A percentile compares a stretch with the other conserved stretches of the same genome.
Conservation (phyloP, 371 early-diverging fungal species). For the Chytridiales sp. region DNA sequence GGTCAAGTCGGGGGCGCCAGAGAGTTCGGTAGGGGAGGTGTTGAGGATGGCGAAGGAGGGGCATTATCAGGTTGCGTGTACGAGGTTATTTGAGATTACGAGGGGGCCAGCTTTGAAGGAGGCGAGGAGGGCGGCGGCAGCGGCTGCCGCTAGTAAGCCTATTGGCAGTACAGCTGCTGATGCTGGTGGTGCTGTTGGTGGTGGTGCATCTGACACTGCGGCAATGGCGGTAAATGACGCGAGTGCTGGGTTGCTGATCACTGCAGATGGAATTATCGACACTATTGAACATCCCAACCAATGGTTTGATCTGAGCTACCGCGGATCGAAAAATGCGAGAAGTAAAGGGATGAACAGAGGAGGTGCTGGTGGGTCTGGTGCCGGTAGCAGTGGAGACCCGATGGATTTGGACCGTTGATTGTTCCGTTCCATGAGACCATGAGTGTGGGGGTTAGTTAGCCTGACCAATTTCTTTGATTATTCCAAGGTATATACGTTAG, state of each 20-base stretch:
- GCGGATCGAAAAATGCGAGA: slow-evolving; percentile 15
- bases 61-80: slow-evolving; percentile 95
- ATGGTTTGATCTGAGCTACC: slow-evolving; percentile 79
- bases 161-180: slow-evolving; percentile 24
- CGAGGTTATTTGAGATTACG: slow-evolving; percentile 76
- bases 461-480: too few species aligned
- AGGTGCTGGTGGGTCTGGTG: too few species aligned
- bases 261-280: slow-evolving; percentile 47
- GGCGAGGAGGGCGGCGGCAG: slow-evolving; percentile 19
- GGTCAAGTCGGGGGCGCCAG: slow-evolving; percentile 53
- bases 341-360: slow-evolving; percentile 9
- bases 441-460: too few species aligned
- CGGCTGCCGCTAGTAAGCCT: slow-evolving; percentile 19
- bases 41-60: slow-evolving; percentile 62
- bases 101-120: slow-evolving; percentile 30
- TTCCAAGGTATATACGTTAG: too few species aligned
- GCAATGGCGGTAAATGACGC: background rate
- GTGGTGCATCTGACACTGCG: background rate
- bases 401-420: slow-evolving; percentile 31
- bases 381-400: background rate
- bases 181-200: slow-evolving; percentile 25
- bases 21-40: slow-evolving; percentile 64
- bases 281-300: slow-evolving; percentile 90
- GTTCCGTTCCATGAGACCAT: too few species aligned
- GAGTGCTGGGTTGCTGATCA: slow-evolving; percentile 7